Base-by-base conservation (phyloP, 2,329 filamentous ascomycete species). In the Epichloe sp. region DNA sequence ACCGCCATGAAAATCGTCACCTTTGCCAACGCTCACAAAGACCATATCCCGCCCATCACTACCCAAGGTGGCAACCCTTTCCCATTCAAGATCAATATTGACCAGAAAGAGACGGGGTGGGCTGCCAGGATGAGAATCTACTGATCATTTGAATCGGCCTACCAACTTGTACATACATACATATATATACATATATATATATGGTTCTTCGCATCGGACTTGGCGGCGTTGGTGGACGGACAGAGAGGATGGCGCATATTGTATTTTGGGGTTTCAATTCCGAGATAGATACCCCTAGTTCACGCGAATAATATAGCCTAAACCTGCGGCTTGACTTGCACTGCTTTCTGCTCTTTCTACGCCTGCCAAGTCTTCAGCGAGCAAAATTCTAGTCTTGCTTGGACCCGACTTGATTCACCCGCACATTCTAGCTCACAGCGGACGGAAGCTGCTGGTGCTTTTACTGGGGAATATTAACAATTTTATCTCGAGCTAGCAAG, bases 21-120 rank as follows among this genome's bases (percentile, higher is more conserved):
- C 55, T 85, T 87, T 50, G 89, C 88, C 60, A 95, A 95, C 69
- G 74, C 80, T 48, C 86, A 96, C 68, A 95, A 94, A 66, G 88
- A 94, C 62, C 93, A 97, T 67, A 97, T 98, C 57, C 93, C 93
- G 1, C 93, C 91, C 48, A 97, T 97, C 60, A 96, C 89, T 57
- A 95, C 89, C 8, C 93, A 89, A 21, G 89, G 83, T 63, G 88
- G 86, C 46, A 97, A 97, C 65, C 91, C 93, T 0, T 98, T 97
- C 63, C 91, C 91, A 0, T 97, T 95, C 68, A 85, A 90, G 67
- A 95, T 97, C 63, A 79, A 85, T 54, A 81, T 97, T 53, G 93
- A 95, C 63, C 88, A 88, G 52, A 88, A 88, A 62, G 77, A 83
- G 53, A 83, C 66, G 19, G 78, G 83, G 48, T 91, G 88, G 88